Evolutionary conservation across 306 rosid species (phyloP).

Genomic region (Medicago ruthenica): DNA sequence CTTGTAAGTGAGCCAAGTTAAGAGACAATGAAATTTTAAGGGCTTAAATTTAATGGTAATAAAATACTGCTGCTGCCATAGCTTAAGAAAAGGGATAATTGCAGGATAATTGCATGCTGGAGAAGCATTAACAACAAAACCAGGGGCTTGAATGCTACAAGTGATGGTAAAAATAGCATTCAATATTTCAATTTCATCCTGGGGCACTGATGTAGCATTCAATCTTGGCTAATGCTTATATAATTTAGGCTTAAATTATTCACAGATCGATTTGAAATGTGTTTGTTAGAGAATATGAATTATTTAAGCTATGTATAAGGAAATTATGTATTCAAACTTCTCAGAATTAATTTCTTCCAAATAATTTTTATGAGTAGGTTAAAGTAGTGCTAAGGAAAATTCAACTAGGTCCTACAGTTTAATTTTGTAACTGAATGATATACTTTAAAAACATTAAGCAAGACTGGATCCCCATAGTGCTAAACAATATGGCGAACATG

Average conservation of each 20-base stretch:
- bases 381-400: background rate
- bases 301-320: constrained; percentile 6
- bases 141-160: background rate
- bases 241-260: constrained; percentile 1
- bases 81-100: constrained; percentile 6
- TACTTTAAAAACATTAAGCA: background rate
- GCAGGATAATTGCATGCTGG: constrained; percentile 1
- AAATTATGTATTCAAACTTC: constrained; percentile 17
- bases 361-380: constrained; percentile 22
- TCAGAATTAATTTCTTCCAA: constrained; percentile 28
- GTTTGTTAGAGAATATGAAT: constrained; percentile 6
- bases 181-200: background rate
- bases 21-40: constrained; percentile 25
- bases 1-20: too few species aligned
- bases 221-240: background rate
- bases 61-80: constrained; percentile 4
- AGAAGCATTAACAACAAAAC: constrained; percentile 16
- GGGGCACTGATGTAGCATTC: constrained; percentile 10
- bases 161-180: background rate
- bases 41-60: constrained; percentile 10
- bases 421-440: background rate
- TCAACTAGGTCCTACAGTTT: background rate
- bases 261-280: constrained; percentile 3
- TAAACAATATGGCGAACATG: background rate
- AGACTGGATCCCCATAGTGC: background rate